phyloP scores from a whole-genome alignment of 176 grass and related monocot species.

The Paspalum vaginatum region DNA sequence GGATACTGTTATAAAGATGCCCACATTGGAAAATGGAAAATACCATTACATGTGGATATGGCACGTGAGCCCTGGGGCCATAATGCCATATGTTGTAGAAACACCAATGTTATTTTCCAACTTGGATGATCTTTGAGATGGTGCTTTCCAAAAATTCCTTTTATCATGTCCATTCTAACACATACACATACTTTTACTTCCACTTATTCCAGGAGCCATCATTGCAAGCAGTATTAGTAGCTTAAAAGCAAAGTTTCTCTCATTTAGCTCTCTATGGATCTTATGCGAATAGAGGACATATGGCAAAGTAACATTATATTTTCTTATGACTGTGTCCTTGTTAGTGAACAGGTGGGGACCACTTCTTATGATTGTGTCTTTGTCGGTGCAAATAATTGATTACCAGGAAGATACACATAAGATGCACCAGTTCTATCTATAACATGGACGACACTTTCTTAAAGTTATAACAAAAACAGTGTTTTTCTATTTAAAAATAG shows the following conservation, averaged over 20 bases:
- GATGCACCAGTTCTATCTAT: not conserved
- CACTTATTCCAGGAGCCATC: constrained; percentile 12
- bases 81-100: not conserved
- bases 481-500: not conserved
- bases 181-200: not conserved
- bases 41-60: not conserved
- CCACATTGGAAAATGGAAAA: not conserved
- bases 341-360: constrained; percentile 14
- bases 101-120: not conserved
- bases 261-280: not conserved
- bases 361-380: constrained; percentile 40
- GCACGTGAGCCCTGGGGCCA: not conserved
- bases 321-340: not conserved
- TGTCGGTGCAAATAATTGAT: constrained; percentile 24
- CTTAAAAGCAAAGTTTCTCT: constrained; percentile 27
- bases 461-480: not conserved
- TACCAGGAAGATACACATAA: not conserved
- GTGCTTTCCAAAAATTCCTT: not conserved
- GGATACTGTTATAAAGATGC: not conserved
- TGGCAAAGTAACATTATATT: not conserved
- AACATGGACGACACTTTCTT: not conserved
- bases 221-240: constrained; percentile 19
- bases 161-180: constrained; percentile 9
- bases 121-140: not conserved
- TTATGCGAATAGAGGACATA: constrained; percentile 11